Conservation (phyloP, 1,284 basidiomycete genomes). For the Heterobasidion parviporum region DNA sequence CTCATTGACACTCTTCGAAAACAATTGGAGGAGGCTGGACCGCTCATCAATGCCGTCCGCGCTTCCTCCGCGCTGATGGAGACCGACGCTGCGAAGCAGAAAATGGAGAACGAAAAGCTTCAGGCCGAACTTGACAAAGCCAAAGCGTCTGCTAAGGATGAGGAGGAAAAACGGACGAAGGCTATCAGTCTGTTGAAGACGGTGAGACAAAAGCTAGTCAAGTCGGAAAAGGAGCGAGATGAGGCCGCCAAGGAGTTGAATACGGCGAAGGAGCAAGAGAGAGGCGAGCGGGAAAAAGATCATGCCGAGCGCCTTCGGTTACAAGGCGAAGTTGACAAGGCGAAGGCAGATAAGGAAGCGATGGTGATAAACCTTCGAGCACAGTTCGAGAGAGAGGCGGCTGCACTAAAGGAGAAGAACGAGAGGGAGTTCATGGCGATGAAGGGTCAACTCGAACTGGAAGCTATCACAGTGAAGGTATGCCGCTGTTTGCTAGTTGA, state of each 20-base stretch:
- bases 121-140: conserved; percentile 54
- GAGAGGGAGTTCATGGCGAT: conserved; percentile 67
- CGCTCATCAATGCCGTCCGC: conserved; percentile 51
- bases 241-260: conserved; percentile 55
- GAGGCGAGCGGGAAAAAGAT: conserved; percentile 56
- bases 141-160: conserved; percentile 69
- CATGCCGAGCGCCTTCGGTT: conserved; percentile 48
- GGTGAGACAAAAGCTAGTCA: conserved; percentile 87
- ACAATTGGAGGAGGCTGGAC: conserved; percentile 66
- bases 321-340: conserved; percentile 51
- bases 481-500: conserved; percentile 8
- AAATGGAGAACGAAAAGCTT: conserved; percentile 47
- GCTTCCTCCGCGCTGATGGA: conserved; percentile 35
- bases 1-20: conserved; percentile 63
- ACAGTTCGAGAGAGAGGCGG: conserved; percentile 75
- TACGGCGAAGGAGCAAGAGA: conserved; percentile 47
- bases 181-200: conserved; percentile 86
- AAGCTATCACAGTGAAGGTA: conserved; percentile 71
- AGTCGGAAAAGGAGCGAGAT: conserved; percentile 87
- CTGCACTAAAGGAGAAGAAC: conserved; percentile 50
- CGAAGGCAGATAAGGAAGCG: conserved; percentile 62
- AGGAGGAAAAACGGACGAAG: conserved; percentile 94
- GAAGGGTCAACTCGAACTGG: conserved; percentile 70
- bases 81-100: conserved; percentile 38
- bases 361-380: conserved; percentile 56